These are phyloP conservation scores for Russula vinacea DNA, from an alignment of 768 basidiomycete genomes.

Conservation along the genomic window DNA sequence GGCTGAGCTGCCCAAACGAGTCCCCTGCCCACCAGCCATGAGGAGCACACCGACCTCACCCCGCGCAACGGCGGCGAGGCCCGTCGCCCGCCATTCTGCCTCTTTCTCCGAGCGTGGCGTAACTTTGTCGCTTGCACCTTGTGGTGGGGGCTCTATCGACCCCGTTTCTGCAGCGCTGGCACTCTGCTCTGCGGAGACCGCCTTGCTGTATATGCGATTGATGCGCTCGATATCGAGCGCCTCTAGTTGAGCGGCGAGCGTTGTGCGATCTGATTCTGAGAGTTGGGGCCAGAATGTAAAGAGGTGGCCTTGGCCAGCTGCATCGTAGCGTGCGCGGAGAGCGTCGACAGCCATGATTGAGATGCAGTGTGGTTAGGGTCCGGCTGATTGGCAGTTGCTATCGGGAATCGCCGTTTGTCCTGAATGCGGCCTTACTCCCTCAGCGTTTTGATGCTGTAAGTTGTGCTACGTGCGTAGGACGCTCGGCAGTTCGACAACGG, in stretches of 20 bases:
- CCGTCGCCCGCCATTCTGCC: constrained; percentile 70
- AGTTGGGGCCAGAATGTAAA: constrained; percentile 83
- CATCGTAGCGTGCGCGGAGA: constrained; percentile 62
- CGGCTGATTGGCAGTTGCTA: background rate
- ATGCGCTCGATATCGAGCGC: constrained; percentile 86
- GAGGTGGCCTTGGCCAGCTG: constrained; percentile 85
- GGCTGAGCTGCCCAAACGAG: constrained; percentile 87
- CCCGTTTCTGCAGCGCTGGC: constrained; percentile 37
- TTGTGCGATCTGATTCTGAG: constrained; percentile 55
- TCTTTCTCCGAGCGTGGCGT: constrained; percentile 53
- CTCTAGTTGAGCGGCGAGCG: constrained; percentile 69
- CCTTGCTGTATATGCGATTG: constrained; percentile 80
- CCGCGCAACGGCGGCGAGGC: constrained; percentile 76
- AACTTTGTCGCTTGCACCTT: constrained; percentile 65
- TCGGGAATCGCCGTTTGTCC: background rate
- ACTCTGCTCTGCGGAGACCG: constrained; percentile 62
- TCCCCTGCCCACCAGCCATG: constrained; percentile 98
- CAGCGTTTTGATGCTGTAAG: background rate
- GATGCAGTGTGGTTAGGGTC: background rate
- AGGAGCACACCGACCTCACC: constrained; percentile 92
- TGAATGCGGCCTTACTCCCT: no score
- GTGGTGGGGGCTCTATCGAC: constrained; percentile 78
- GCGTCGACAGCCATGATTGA: constrained; percentile 52
- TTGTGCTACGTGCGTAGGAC: background rate
- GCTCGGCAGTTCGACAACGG: background rate